phyloP scores from a whole-genome alignment of 768 basidiomycete species.

The Trametopsis cervina region DNA sequence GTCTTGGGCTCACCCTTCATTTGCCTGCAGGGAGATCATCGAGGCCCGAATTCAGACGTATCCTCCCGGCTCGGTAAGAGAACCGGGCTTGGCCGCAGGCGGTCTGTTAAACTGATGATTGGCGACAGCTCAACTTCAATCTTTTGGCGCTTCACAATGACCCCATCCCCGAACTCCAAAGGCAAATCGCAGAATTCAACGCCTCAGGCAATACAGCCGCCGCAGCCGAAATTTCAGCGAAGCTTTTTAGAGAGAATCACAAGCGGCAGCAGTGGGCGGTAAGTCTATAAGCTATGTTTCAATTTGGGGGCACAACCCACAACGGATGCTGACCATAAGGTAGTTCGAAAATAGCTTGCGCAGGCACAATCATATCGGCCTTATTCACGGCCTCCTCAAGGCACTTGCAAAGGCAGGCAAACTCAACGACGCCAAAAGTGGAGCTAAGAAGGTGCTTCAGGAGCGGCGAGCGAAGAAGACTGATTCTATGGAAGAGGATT shows the following conservation, averaged over 20 bases:
- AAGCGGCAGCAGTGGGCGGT: conserved; percentile 83
- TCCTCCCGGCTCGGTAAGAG: conserved; percentile 76
- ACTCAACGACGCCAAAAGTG: conserved; percentile 44
- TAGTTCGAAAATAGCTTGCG: conserved; percentile 87
- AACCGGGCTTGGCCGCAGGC: not conserved
- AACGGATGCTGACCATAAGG: conserved; percentile 3
- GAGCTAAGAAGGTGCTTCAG: conserved; percentile 37
- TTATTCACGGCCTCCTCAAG: conserved; percentile 66
- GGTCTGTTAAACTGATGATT: not conserved
- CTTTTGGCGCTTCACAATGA: conserved; percentile 83
- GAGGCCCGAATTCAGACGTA: conserved; percentile 88
- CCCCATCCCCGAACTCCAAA: conserved; percentile 62
- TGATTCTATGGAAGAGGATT: conserved; percentile 38
- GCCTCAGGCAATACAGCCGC: conserved; percentile 24
- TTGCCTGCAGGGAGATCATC: conserved; percentile 60
- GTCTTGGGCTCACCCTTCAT: conserved; percentile 1
- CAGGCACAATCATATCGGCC: conserved; percentile 80
- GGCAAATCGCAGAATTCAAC: conserved; percentile 45
- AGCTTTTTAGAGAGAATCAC: conserved; percentile 57
- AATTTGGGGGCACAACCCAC: conserved; percentile 9
- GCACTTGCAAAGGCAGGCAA: conserved; percentile 67
- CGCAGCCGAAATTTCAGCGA: conserved; percentile 47
- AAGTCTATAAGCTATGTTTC: conserved; percentile 28
- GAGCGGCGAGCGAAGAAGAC: conserved; percentile 37
- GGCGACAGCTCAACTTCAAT: conserved; percentile 78